Evolutionary conservation across 176 grass and related monocot genomes (phyloP), one percentile per base, ranked within the genome.

Genomic region (Urochloa ruziziensis): DNA sequence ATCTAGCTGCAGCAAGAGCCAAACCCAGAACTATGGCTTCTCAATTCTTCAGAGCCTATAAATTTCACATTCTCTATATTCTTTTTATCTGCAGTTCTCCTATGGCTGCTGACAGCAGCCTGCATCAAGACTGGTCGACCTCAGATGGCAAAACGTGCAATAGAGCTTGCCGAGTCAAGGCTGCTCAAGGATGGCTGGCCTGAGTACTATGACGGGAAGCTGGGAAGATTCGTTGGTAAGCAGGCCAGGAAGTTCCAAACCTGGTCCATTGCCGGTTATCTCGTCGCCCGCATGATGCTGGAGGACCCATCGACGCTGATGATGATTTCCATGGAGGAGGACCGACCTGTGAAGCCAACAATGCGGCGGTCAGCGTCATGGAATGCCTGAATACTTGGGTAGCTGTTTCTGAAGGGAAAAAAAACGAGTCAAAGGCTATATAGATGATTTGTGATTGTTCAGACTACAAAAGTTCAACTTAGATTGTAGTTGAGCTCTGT

Each of bases 241-340:
- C 92, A 98, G 72, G 90, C 92, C 28, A 92, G 95, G 79, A 98
- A 93, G 84, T 82, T 88, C 47, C 95, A 98, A 62, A 98, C 95
- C 48, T 98, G 95, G 95, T 98, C 95, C 28, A 94, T 98, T 16
- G 90, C 95, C 0, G 92, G 91, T 2, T 98, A 98, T 86, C 90
- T 98, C 2, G 95, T 98, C 2, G 90, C 95, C 16, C 92, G 94
- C 67, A 98, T 98, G 95, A 88, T 98, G 95, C 84, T 98, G 4
- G 95, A 98, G 70, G 95, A 98, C 74, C 95, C 95, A 0, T 98
- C 95, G 0, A 84, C 94, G 12, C 86, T 98, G 10, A 84, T 94
- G 77, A 95, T 98, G 92, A 90, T 95, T 56, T 87, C 95, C 7
- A 90, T 98, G 79, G 95, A 98, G 74, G 95, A 98, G 81, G 95